Percentiles rank a stretch among this genome's conserved stretches.
phyloP scores from a whole-genome alignment of 2,329 filamentous ascomycete species.

The Colletotrichum tofieldiae region DNA sequence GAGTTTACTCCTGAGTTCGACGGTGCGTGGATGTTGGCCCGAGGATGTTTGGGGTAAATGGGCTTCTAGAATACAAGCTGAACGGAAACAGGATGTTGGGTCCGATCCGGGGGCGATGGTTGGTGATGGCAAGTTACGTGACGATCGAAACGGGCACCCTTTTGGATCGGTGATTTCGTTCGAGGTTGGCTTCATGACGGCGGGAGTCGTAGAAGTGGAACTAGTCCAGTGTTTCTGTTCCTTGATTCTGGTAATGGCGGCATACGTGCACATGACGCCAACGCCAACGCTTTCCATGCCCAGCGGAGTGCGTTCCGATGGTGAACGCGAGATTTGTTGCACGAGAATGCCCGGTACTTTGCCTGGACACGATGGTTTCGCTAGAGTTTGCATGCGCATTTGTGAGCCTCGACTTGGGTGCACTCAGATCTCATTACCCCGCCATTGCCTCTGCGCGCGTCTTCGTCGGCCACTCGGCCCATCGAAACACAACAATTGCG shows the following conservation, averaged over 20 bases:
- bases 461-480: not conserved
- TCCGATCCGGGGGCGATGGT: not conserved
- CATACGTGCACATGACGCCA: not conserved
- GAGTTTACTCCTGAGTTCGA: constrained; percentile 23
- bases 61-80: not conserved
- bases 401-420: not conserved
- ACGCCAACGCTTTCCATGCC: not conserved
- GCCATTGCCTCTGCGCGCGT: not conserved
- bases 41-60: too few species aligned
- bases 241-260: not conserved
- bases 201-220: not conserved
- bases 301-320: not conserved
- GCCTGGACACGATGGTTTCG: not conserved
- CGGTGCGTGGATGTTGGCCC: not conserved
- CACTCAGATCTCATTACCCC: not conserved
- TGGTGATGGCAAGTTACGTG: not conserved
- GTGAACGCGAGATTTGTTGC: not conserved
- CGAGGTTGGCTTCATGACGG: not conserved
- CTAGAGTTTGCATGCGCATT: not conserved
- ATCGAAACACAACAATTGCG: not conserved
- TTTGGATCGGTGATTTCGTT: not conserved
- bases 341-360: not conserved
- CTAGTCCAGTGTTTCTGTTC: not conserved
- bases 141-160: not conserved
- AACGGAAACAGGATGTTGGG: not conserved